Percentiles rank a stretch among this genome's conserved stretches.
Evolutionary conservation across 2,329 filamentous ascomycete genomes (phyloP).

Genomic region (Davidsoniella neocaledoniae): DNA sequence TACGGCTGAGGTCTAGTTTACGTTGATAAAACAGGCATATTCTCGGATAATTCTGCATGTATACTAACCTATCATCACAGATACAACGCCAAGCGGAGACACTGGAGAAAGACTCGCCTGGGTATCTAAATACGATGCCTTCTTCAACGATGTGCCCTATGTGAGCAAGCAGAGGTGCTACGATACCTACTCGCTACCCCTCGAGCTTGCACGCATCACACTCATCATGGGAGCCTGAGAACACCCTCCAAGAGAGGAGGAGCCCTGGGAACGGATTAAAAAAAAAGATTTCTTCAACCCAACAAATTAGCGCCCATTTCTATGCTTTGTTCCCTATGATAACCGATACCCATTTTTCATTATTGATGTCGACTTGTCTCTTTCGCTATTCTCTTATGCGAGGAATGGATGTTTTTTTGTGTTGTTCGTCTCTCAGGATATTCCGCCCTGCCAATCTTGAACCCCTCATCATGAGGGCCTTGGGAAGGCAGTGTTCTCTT

Average conservation of each 20-base stretch:
- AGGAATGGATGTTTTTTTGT: neutral
- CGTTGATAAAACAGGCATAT: neutral
- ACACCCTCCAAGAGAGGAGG: constrained; percentile 11
- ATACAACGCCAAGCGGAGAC: constrained; percentile 99
- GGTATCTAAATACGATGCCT: constrained; percentile 56
- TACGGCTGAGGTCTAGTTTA: neutral
- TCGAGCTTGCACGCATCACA: constrained; percentile 10
- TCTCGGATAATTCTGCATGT: neutral
- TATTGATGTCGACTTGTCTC: neutral
- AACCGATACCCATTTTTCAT: neutral
- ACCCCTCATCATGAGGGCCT: neutral
- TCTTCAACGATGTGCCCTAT: constrained; percentile 11
- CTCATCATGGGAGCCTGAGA: constrained; percentile 9
- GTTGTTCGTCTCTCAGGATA: neutral
- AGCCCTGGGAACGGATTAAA: constrained; percentile 1
- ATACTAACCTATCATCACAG: constrained; percentile 30
- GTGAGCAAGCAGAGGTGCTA: constrained; percentile 11
- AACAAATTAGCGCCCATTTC: neutral
- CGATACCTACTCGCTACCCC: constrained; percentile 5
- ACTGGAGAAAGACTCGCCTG: constrained; percentile 99
- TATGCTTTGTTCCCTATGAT: constrained; percentile 4
- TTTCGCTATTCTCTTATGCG: neutral
- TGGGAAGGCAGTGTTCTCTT: too few species aligned
- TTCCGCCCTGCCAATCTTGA: neutral
- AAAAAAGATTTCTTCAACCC: constrained; percentile 8